A percentile compares a stretch with the other conserved stretches of the same genome.
Evolutionary conservation across 345 rosid species (phyloP).

Genomic region (Garcia nutans): DNA sequence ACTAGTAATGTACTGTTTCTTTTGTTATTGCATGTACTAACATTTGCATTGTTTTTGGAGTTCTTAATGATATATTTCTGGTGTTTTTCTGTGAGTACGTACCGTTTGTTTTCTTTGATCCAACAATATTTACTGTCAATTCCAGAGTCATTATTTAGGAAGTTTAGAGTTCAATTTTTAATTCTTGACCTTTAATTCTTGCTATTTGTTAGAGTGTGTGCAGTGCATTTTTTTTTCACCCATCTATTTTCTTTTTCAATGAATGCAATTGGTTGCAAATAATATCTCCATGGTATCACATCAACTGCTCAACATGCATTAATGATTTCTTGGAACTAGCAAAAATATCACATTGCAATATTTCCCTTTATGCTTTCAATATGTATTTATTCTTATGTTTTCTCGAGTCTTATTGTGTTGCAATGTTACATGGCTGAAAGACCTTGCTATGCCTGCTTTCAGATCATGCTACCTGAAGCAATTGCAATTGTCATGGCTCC

Average conservation of each 20-base stretch:
- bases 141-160: neutral
- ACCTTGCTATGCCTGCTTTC: conserved; percentile 1
- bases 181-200: neutral
- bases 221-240: neutral
- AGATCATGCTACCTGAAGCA: conserved; percentile 97
- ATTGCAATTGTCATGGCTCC: conserved; percentile 96
- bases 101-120: neutral
- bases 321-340: neutral
- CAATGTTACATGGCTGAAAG: conserved; percentile 7
- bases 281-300: neutral
- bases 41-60: neutral
- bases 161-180: neutral
- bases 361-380: neutral
- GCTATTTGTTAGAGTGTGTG: neutral
- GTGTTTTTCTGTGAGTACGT: neutral
- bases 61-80: neutral
- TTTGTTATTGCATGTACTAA: conserved; percentile 1
- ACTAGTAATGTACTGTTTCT: neutral
- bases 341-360: neutral
- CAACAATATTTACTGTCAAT: neutral
- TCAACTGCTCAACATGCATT: neutral
- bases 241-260: neutral
- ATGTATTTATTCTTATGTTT: neutral
- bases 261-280: neutral
- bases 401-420: neutral